Conservation (phyloP, 768 basidiomycete species). For the Rhizopogon vesiculosus region DNA sequence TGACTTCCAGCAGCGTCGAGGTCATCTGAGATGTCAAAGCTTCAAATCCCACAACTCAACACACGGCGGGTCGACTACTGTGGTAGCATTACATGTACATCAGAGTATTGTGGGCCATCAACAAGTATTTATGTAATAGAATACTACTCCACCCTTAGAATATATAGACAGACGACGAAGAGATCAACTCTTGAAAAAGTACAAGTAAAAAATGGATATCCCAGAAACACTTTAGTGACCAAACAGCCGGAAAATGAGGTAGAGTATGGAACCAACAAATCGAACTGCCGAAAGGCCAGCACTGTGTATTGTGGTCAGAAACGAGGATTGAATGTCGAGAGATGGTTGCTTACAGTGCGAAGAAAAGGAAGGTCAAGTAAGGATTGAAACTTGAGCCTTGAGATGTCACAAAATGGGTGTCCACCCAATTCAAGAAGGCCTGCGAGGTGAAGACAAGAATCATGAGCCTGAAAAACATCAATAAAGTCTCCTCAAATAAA, state of each 20-base stretch:
- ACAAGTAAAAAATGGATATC: neutral
- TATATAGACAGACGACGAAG: neutral
- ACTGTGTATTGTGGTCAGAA: slow-evolving; percentile 28
- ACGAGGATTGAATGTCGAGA: neutral
- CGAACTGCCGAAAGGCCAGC: slow-evolving; percentile 79
- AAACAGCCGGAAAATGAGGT: slow-evolving; percentile 71
- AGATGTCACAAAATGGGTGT: slow-evolving; percentile 45
- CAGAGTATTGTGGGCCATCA: neutral
- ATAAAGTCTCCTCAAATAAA: neutral
- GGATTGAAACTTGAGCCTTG: slow-evolving; percentile 72
- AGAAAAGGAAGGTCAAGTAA: slow-evolving; percentile 84
- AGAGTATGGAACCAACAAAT: slow-evolving; percentile 74
- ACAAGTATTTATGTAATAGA: neutral
- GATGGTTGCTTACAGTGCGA: slow-evolving; percentile 39
- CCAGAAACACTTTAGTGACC: slow-evolving; percentile 26
- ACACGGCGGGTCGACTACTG: neutral
- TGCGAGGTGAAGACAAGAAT: slow-evolving; percentile 72
- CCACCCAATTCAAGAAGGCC: slow-evolving; percentile 73
- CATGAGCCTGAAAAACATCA: slow-evolving; percentile 44
- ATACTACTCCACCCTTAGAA: neutral
- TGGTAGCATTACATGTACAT: neutral
- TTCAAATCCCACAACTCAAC: neutral
- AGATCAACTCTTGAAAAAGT: neutral
- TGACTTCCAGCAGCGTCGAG: no score
- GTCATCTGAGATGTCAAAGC: no score